Conservation (phyloP, 108 stramenopile species). For the Thalassiosira profunda region DNA sequence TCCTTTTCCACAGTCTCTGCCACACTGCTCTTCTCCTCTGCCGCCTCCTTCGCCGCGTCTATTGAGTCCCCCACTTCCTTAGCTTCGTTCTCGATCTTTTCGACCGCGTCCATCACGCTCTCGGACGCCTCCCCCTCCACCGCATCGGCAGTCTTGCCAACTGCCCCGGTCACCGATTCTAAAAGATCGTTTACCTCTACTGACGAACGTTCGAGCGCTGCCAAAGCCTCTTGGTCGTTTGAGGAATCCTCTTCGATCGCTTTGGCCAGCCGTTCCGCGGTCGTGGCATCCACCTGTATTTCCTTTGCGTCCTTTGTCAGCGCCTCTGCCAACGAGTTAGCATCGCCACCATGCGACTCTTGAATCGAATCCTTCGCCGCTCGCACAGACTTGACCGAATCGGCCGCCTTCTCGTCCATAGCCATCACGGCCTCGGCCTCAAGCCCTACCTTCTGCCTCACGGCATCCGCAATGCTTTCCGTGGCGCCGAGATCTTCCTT, state of each 20-base stretch:
- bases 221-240: constrained; percentile 3
- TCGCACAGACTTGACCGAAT: constrained; percentile 4
- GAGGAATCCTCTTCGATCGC: background rate
- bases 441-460: constrained; percentile 1
- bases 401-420: constrained; percentile 11
- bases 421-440: constrained; percentile 9
- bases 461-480: constrained; percentile 7
- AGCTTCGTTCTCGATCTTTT: background rate
- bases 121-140: background rate
- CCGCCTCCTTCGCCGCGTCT: background rate
- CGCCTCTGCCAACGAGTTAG: background rate
- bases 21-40: no score
- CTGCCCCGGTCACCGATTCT: background rate
- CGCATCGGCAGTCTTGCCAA: background rate
- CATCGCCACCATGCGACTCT: background rate
- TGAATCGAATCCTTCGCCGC: constrained; percentile 9
- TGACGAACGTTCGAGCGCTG: background rate
- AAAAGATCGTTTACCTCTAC: background rate
- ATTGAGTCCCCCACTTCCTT: constrained; percentile 2
- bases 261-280: constrained; percentile 1
- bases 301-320: constrained; percentile 7
- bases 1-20: no score
- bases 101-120: constrained; percentile 3
- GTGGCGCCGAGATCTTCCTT: background rate
- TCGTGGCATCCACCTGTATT: background rate